Conservation (phyloP, 257 asterid genomes). For the Capsicum rhomboideum region DNA sequence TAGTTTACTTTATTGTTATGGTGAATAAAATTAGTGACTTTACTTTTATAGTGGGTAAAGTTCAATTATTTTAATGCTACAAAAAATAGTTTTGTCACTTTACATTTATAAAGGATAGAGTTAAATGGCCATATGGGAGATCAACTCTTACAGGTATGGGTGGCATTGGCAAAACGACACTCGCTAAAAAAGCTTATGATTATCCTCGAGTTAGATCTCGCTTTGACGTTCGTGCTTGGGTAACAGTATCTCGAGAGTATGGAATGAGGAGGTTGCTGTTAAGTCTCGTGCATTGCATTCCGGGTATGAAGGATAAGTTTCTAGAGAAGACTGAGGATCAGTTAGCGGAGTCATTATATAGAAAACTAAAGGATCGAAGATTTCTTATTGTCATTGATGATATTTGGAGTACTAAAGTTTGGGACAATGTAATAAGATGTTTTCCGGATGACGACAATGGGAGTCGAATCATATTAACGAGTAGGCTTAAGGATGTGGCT, state of each 20-base stretch:
- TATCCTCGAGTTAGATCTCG: slow-evolving; percentile 17
- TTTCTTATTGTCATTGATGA: slow-evolving; percentile 33
- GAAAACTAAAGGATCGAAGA: slow-evolving; percentile 19
- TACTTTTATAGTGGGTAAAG: background rate
- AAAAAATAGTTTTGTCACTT: background rate
- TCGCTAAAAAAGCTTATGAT: slow-evolving; percentile 22
- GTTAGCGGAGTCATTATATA: slow-evolving; percentile 16
- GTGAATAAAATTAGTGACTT: background rate
- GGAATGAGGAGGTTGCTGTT: slow-evolving; percentile 8
- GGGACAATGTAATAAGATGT: slow-evolving; percentile 19
- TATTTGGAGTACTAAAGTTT: slow-evolving; percentile 17
- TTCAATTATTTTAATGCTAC: background rate
- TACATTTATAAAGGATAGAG: background rate
- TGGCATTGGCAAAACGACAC: slow-evolving; percentile 17
- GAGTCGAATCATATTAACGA: slow-evolving; percentile 28
- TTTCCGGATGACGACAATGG: slow-evolving; percentile 33
- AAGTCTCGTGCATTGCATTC: slow-evolving; percentile 11
- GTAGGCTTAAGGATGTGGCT: slow-evolving; percentile 17
- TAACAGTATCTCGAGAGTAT: slow-evolving; percentile 21
- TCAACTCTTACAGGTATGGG: slow-evolving; percentile 1
- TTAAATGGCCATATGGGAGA: background rate
- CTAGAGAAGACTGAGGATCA: slow-evolving; percentile 9
- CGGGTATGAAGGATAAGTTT: slow-evolving; percentile 7
- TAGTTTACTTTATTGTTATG: background rate
- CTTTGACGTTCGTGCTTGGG: slow-evolving; percentile 27